Evolutionary conservation across 306 rosid genomes (phyloP).

Genomic region (Casuarina equisetifolia): DNA sequence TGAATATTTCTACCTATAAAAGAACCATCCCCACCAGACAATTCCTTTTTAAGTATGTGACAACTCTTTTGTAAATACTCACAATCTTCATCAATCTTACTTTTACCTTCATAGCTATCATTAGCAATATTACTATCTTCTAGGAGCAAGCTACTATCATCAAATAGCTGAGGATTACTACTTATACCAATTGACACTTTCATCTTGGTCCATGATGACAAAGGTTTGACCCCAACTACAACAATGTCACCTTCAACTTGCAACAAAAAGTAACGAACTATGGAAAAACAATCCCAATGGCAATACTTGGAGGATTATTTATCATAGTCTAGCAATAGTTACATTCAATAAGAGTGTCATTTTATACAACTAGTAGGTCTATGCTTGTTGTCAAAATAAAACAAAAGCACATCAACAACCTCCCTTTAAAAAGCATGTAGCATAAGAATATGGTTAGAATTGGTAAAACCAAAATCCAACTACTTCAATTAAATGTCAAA

Average conservation of each 20-base stretch:
- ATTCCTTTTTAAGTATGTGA: constrained; percentile 31
- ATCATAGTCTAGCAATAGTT: neutral
- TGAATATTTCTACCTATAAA: constrained; percentile 29
- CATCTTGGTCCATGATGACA: constrained; percentile 71
- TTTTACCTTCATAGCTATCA: constrained; percentile 49
- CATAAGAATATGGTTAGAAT: neutral
- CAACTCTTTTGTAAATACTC: constrained; percentile 34
- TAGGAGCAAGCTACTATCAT: constrained; percentile 33
- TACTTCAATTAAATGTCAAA: neutral
- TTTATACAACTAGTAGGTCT: neutral
- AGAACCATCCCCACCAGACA: constrained; percentile 22
- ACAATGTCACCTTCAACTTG: constrained; percentile 91
- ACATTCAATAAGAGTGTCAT: neutral
- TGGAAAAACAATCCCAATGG: too few species aligned
- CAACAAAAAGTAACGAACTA: constrained; percentile 23
- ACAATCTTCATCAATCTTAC: constrained; percentile 34
- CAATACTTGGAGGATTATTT: neutral
- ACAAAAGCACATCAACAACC: neutral
- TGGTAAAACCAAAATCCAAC: neutral
- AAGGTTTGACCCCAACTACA: constrained; percentile 66
- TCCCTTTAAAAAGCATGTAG: neutral
- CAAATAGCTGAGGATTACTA: constrained; percentile 40
- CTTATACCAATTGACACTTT: constrained; percentile 54
- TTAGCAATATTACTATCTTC: constrained; percentile 41
- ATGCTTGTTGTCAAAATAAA: neutral